phyloP scores from a whole-genome alignment of 768 basidiomycete genomes.

The Lactarius psammicola region DNA sequence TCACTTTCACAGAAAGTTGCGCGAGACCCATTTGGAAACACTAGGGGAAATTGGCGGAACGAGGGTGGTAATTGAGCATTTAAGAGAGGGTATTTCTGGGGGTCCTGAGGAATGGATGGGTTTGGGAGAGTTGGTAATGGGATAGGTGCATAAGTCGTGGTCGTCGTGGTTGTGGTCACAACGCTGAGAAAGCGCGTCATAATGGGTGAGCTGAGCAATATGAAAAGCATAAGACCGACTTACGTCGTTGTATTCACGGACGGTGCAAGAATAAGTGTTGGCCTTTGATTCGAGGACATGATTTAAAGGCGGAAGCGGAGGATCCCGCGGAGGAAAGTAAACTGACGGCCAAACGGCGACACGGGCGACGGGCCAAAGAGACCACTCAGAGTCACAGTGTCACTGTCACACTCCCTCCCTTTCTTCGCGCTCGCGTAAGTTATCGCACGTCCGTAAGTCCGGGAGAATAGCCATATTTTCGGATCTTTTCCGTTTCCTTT shows the following conservation, averaged over 20 bases:
- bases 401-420: constrained; percentile 1
- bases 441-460: too few species aligned
- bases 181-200: constrained; percentile 48
- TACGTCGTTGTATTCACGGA: constrained; percentile 86
- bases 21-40: constrained; percentile 76
- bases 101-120: constrained; percentile 69
- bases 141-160: constrained; percentile 88
- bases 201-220: background rate
- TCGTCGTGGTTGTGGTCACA: constrained; percentile 89
- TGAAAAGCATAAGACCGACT: constrained; percentile 33
- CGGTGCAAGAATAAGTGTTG: constrained; percentile 69
- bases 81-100: constrained; percentile 76
- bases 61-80: constrained; percentile 72
- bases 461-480: too few species aligned
- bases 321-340: constrained; percentile 32
- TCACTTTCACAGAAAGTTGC: constrained; percentile 73
- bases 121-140: constrained; percentile 71
- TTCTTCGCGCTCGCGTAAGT: too few species aligned
- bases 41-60: constrained; percentile 70
- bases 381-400: background rate
- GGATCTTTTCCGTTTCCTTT: background rate
- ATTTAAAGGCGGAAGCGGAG: constrained; percentile 34
- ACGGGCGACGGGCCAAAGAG: constrained; percentile 1
- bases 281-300: constrained; percentile 65
- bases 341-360: constrained; percentile 20